These are phyloP conservation scores for Candida stauntonica DNA, from an alignment of 805 yeast species.

Conservation along the genomic window DNA sequence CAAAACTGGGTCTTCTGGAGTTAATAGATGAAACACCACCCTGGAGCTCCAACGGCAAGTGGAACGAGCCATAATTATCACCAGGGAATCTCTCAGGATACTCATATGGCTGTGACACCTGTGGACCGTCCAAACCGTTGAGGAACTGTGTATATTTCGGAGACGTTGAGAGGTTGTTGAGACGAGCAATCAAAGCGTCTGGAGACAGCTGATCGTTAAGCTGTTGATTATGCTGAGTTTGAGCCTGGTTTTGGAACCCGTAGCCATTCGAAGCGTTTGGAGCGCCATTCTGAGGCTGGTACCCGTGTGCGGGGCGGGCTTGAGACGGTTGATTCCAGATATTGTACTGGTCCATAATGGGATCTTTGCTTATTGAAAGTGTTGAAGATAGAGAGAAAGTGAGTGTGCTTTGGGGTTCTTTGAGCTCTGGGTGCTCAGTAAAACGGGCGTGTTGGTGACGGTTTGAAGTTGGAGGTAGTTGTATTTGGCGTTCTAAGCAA, in stretches of 20 bases:
- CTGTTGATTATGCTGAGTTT: background rate
- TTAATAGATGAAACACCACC: conserved; percentile 60
- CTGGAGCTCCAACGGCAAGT: conserved; percentile 53
- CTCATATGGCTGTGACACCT: conserved; percentile 2
- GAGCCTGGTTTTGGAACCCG: too few species aligned
- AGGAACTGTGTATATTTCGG: conserved; percentile 11
- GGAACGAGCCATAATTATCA: conserved; percentile 11
- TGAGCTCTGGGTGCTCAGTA: too few species aligned
- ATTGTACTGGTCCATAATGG: conserved; percentile 14
- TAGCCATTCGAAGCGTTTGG: too few species aligned
- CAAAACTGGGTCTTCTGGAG: conserved; percentile 69
- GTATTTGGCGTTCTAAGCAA: too few species aligned
- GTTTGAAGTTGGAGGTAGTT: too few species aligned
- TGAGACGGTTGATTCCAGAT: conserved; percentile 15
- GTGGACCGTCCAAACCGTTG: conserved; percentile 1
- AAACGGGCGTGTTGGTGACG: too few species aligned
- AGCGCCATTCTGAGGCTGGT: too few species aligned
- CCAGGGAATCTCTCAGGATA: background rate
- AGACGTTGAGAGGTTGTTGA: conserved; percentile 20
- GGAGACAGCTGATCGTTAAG: conserved; percentile 17
- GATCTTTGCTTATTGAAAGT: too few species aligned
- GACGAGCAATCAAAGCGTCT: conserved; percentile 22
- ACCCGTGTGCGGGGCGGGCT: too few species aligned
- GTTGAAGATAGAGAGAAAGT: too few species aligned
- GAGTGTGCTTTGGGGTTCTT: too few species aligned